Conservation (phyloP, 371 early-diverging fungal species). For the Rhizopus stolonifer region DNA sequence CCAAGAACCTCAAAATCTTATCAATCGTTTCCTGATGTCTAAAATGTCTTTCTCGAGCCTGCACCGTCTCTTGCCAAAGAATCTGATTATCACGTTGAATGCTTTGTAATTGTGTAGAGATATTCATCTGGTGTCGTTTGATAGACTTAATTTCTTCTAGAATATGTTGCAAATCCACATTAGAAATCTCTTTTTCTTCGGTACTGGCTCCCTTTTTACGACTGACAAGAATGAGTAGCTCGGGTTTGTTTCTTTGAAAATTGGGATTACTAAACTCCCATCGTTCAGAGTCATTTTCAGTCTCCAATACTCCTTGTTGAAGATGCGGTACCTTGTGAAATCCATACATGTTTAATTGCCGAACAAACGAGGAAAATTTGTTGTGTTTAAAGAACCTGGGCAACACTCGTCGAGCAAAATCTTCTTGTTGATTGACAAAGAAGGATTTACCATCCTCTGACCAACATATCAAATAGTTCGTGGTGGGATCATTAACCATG, state of each 20-base stretch:
- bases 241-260: constrained; percentile 53
- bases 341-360: constrained; percentile 94
- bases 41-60: constrained; percentile 71
- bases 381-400: constrained; percentile 91
- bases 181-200: constrained; percentile 27
- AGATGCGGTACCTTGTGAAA: constrained; percentile 80
- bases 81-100: constrained; percentile 84
- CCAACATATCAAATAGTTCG: constrained; percentile 73
- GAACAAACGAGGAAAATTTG: constrained; percentile 91
- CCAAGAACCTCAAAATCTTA: constrained; percentile 78
- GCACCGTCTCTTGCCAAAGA: constrained; percentile 80
- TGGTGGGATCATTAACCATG: constrained; percentile 69
- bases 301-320: constrained; percentile 71
- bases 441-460: constrained; percentile 74
- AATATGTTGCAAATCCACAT: constrained; percentile 45
- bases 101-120: constrained; percentile 76
- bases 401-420: constrained; percentile 82
- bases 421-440: constrained; percentile 64
- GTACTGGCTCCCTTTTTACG: constrained; percentile 53
- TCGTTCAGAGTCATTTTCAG: constrained; percentile 58
- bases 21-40: constrained; percentile 88
- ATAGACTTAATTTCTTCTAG: constrained; percentile 78
- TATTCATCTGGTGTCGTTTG: constrained; percentile 79
- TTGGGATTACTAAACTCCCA: constrained; percentile 64
- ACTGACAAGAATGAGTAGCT: constrained; percentile 49